phyloP scores from a whole-genome alignment of 2,329 filamentous ascomycete species.

The Aphanocladium album region DNA sequence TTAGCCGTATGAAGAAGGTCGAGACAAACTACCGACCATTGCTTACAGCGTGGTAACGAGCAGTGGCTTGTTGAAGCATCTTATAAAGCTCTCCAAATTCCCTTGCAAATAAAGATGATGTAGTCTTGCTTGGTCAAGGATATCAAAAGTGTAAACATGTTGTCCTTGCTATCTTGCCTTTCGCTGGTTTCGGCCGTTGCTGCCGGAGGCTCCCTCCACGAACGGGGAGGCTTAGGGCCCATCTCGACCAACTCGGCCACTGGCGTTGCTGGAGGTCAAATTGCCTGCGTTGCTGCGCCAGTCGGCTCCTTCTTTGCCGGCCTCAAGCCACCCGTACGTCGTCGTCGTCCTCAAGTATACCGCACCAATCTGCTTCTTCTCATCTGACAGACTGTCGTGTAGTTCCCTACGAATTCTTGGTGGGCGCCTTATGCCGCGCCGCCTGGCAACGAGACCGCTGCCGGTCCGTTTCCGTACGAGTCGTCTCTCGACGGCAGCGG shows the following conservation, averaged over 20 bases:
- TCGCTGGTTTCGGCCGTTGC: neutral
- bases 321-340: slow-evolving; percentile 20
- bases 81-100: neutral
- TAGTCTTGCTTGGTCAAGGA: neutral
- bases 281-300: slow-evolving; percentile 15
- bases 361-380: neutral
- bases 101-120: neutral
- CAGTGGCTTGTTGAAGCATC: no score
- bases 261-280: slow-evolving; percentile 18
- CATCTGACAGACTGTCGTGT: neutral
- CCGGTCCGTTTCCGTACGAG: slow-evolving; percentile 21
- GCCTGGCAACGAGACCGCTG: slow-evolving; percentile 18
- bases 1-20: neutral
- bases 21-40: neutral
- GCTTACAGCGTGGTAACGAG: neutral
- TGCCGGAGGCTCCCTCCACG: neutral
- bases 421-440: slow-evolving; percentile 21
- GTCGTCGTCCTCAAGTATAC: no score
- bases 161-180: neutral
- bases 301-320: slow-evolving; percentile 20
- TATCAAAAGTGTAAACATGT: neutral
- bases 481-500: slow-evolving; percentile 19
- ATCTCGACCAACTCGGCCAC: slow-evolving; percentile 18
- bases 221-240: slow-evolving; percentile 17
- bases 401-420: slow-evolving; percentile 22